phyloP scores from a whole-genome alignment of 495 filamentous ascomycete species.

The Aspergillus ostianus region DNA sequence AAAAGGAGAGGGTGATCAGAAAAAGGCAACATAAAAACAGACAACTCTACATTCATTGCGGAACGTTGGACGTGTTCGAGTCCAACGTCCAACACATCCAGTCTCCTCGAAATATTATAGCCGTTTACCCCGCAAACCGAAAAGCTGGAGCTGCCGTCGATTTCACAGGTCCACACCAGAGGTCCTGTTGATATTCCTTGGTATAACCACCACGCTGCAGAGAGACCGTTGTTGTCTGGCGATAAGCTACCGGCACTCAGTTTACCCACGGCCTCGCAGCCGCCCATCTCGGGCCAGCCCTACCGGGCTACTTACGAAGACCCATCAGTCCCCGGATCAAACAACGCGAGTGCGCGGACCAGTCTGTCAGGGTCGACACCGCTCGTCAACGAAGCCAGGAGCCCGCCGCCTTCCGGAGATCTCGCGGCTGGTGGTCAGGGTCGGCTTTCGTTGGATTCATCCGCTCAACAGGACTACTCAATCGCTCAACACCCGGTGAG shows the following conservation, averaged over 20 bases:
- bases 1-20: constrained; percentile 1
- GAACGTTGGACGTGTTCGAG: constrained; percentile 30
- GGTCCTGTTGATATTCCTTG: constrained; percentile 76
- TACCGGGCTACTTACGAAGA: constrained; percentile 51
- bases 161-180: constrained; percentile 87
- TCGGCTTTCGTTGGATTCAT: constrained; percentile 39
- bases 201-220: constrained; percentile 69
- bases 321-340: constrained; percentile 27
- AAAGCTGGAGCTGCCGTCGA: constrained; percentile 98
- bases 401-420: constrained; percentile 36
- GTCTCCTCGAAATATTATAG: constrained; percentile 32
- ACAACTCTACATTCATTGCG: constrained; percentile 11
- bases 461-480: constrained; percentile 32
- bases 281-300: constrained; percentile 47
- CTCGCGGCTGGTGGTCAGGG: constrained; percentile 32
- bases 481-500: constrained; percentile 27
- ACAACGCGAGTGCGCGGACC: constrained; percentile 34
- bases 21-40: constrained; percentile 5
- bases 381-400: constrained; percentile 32
- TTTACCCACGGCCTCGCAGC: constrained; percentile 70
- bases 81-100: constrained; percentile 23
- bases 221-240: constrained; percentile 66
- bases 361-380: constrained; percentile 39
- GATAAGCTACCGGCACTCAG: constrained; percentile 78
- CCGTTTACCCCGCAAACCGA: constrained; percentile 61